Base-by-base conservation (phyloP, 371 early-diverging fungal genomes). In the Capniomyces stellatus region DNA sequence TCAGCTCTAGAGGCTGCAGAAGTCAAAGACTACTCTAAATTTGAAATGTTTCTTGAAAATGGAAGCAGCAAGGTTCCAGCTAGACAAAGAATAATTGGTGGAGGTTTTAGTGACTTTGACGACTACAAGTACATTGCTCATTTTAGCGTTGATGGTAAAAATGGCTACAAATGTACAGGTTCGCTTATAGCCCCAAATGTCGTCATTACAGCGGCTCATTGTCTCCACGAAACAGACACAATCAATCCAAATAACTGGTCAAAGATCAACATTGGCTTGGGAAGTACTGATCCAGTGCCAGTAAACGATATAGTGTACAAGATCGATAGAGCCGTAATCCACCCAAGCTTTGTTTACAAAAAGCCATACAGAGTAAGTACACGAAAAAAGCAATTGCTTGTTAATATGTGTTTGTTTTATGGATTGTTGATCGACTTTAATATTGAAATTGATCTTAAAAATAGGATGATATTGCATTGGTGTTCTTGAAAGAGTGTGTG, bases 141-240 rank as follows among this genome's bases (percentile, higher is more conserved):
- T 25, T 46, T 43, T 52, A 23, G 44, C 12, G 6, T 25, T 24
- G n/a, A 13, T 21, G 43, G 54, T 22, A n/a, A 23, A 4, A n/a
- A 4, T 15, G 50, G 35, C 1, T 22, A 29, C 12, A 18, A 54
- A 23, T 67, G 67, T 57, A 67, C 67, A 8, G 67, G 66, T 21
- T 54, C 44, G 19, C 62, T 67, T 0, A 62, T 67, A 22, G 55
- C 66, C 2, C 59, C 66, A 24, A 62, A 59, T 30, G 60, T 59
- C 12, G 59, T 67, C 2, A 40, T 67, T 50, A 67, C 67, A 0
- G 65, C 67, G 4, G 66, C 54, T 1, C 67, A 67, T 48, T 67
- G 67, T 39, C 43, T 43, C n/a, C 18, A 43, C 25, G 30, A 31
- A 10, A 27, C 28, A 49, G n/a, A 27, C 28, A 52, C 53, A 3